These are phyloP conservation scores for Hanseniaspora occidentalis DNA, from an alignment of 805 yeast genomes.

Conservation along the genomic window DNA sequence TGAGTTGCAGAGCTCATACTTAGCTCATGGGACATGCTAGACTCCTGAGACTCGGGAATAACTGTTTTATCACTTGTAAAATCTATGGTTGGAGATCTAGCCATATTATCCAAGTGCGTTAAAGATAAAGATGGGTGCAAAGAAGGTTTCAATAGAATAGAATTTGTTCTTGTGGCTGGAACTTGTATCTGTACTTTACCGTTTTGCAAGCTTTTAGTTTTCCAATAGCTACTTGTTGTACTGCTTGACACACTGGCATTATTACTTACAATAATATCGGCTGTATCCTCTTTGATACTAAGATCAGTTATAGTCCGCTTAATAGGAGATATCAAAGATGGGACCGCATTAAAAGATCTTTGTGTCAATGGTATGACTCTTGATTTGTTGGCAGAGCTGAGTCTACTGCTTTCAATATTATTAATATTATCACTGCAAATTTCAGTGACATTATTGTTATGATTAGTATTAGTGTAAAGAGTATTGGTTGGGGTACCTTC, in stretches of 20 bases:
- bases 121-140: background rate
- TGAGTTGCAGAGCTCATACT: too few species aligned
- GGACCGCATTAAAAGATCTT: conserved; percentile 19
- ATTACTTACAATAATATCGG: too few species aligned
- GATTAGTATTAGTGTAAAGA: too few species aligned
- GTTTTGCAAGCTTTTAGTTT: conserved; percentile 3
- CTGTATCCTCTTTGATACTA: too few species aligned
- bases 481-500: too few species aligned
- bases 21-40: background rate
- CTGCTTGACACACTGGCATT: too few species aligned
- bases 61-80: background rate
- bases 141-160: conserved; percentile 6
- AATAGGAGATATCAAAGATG: conserved; percentile 18
- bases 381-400: too few species aligned
- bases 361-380: conserved; percentile 19
- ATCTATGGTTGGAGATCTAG: background rate
- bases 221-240: too few species aligned
- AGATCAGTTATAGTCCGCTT: too few species aligned
- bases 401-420: too few species aligned
- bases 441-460: too few species aligned
- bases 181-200: conserved; percentile 12
- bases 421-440: too few species aligned
- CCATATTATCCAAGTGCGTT: background rate
- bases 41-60: conserved; percentile 6
- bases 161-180: conserved; percentile 22